Conservation (phyloP, 1,284 basidiomycete species). For the Heterobasidion occidentale region DNA sequence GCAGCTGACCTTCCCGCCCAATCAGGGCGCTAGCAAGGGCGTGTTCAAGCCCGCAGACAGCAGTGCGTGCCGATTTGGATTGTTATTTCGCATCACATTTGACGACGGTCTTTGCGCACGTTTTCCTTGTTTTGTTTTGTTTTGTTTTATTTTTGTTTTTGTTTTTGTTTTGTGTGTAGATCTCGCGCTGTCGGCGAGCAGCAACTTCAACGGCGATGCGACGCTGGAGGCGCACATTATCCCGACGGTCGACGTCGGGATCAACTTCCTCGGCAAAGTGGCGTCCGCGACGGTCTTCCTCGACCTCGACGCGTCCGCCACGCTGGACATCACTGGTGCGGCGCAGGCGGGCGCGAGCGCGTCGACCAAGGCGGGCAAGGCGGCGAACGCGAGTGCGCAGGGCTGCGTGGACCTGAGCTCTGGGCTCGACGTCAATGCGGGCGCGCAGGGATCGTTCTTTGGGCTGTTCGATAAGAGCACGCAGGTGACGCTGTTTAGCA, state of each 20-base stretch:
- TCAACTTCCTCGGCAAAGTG: constrained; percentile 25
- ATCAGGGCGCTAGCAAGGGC: constrained; percentile 9
- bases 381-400: constrained; percentile 2
- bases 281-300: constrained; percentile 30
- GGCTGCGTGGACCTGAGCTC: constrained; percentile 21
- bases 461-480: constrained; percentile 19
- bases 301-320: constrained; percentile 27
- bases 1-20: constrained; percentile 36
- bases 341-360: not conserved
- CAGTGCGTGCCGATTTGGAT: constrained; percentile 1
- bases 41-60: constrained; percentile 13
- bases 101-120: too few relatives aligned
- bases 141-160: too few relatives aligned
- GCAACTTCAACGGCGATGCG: constrained; percentile 24
- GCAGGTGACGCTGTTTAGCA: constrained; percentile 16
- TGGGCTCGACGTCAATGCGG: constrained; percentile 17
- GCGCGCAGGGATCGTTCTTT: constrained; percentile 20
- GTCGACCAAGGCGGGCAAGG: not conserved
- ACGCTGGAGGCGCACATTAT: constrained; percentile 24
- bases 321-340: not conserved
- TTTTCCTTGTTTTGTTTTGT: not conserved
- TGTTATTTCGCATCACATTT: too few relatives aligned
- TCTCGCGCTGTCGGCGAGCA: constrained; percentile 30
- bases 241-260: constrained; percentile 26
- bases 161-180: constrained; percentile 16